A percentile compares a stretch with the other conserved stretches of the same genome.
These are phyloP conservation scores for Trichoderma citrinoviride DNA, from an alignment of 2,329 filamentous ascomycete species.

Conservation along the genomic window DNA sequence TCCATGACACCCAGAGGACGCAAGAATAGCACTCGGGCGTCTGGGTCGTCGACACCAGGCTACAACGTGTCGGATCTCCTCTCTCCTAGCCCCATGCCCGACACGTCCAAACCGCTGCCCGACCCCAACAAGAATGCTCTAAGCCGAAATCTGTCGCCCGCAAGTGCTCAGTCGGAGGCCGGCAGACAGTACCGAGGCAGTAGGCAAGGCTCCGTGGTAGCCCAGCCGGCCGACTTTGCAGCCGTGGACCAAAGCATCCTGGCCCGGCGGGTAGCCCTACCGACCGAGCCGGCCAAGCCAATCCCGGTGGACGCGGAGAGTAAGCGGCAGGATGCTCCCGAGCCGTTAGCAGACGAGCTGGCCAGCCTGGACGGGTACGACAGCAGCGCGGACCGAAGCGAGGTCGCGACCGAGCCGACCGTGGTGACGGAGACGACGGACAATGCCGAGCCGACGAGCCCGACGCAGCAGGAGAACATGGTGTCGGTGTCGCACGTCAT, in stretches of 20 bases:
- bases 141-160: constrained; percentile 44
- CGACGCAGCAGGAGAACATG: constrained; percentile 31
- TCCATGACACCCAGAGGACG: constrained; percentile 47
- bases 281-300: constrained; percentile 41
- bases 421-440: constrained; percentile 27
- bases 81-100: constrained; percentile 35
- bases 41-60: constrained; percentile 34
- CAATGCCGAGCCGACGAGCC: constrained; percentile 19
- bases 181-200: constrained; percentile 32
- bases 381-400: constrained; percentile 22
- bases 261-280: constrained; percentile 52
- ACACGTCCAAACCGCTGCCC: constrained; percentile 45
- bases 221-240: constrained; percentile 60
- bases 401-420: constrained; percentile 26
- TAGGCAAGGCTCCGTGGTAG: constrained; percentile 39
- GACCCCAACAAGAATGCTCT: constrained; percentile 28
- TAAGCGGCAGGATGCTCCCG: constrained; percentile 29
- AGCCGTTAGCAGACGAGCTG: constrained; percentile 22
- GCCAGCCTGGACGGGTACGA: constrained; percentile 25
- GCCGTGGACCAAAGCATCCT: constrained; percentile 63
- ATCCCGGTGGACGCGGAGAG: constrained; percentile 49
- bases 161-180: constrained; percentile 32
- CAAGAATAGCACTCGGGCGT: constrained; percentile 42
- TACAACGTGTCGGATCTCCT: constrained; percentile 26
- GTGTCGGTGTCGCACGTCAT: constrained; percentile 74